phyloP scores from a whole-genome alignment of 768 basidiomycete species.

The Chalciporus piperatus region DNA sequence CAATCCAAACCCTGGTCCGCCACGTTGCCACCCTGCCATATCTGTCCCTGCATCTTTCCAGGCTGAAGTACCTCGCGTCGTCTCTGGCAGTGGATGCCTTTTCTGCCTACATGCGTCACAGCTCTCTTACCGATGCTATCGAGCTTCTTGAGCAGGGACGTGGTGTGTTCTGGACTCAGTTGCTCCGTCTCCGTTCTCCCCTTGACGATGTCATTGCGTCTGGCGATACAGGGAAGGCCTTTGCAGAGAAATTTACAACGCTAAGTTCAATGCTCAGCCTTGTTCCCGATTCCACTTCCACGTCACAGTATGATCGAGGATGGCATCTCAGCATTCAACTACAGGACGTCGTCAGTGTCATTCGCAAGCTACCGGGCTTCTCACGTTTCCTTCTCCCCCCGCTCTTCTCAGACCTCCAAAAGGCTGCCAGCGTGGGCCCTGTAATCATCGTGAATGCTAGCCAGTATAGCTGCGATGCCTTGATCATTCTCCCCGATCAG shows the following conservation, averaged over 20 bases:
- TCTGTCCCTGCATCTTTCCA: neutral
- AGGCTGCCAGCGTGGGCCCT: conserved; percentile 21
- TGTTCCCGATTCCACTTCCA: neutral
- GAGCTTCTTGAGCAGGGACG: conserved; percentile 32
- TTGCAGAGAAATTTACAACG: neutral
- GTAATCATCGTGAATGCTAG: conserved; percentile 33
- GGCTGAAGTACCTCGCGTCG: neutral
- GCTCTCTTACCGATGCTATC: conserved; percentile 15
- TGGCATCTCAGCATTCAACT: conserved; percentile 1
- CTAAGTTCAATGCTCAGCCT: conserved; percentile 2
- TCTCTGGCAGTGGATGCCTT: conserved; percentile 9
- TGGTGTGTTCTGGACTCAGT: conserved; percentile 18
- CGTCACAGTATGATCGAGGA: conserved; percentile 1
- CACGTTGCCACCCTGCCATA: conserved; percentile 3
- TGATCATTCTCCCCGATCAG: conserved; percentile 19
- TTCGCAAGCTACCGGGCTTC: conserved; percentile 19
- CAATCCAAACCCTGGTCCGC: conserved; percentile 4
- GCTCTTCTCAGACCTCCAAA: conserved; percentile 11
- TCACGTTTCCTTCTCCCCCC: conserved; percentile 24
- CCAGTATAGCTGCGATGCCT: conserved; percentile 29
- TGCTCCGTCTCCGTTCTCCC: conserved; percentile 10
- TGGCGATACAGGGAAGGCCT: neutral
- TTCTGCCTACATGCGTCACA: conserved; percentile 10
- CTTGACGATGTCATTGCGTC: neutral
- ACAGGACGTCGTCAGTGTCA: conserved; percentile 6